Percentiles rank a stretch among this genome's conserved stretches.
Evolutionary conservation across 306 rosid species (phyloP).

Genomic region (Glycine soja): DNA sequence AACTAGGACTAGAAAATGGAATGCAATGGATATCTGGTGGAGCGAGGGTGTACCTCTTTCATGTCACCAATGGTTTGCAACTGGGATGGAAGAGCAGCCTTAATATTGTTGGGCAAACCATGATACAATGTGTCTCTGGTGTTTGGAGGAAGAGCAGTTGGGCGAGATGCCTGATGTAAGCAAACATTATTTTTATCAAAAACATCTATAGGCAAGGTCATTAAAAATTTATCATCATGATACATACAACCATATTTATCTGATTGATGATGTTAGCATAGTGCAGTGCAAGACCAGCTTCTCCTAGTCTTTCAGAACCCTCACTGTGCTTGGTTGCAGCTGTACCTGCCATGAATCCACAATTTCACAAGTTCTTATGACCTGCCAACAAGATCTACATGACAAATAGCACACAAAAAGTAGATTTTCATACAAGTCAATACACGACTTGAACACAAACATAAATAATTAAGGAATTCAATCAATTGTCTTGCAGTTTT

Average conservation of each 20-base stretch:
- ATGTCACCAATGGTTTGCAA: constrained; percentile 59
- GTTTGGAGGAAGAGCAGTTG: constrained; percentile 79
- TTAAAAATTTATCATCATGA: constrained; percentile 31
- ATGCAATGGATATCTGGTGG: neutral
- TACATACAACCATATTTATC: constrained; percentile 73
- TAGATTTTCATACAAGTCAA: constrained; percentile 30
- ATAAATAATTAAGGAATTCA: constrained; percentile 27
- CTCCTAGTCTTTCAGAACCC: constrained; percentile 73
- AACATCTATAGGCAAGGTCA: constrained; percentile 30
- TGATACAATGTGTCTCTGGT: constrained; percentile 80
- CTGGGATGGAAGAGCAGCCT: constrained; percentile 71
- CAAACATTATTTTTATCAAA: constrained; percentile 25
- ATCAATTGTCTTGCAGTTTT: neutral
- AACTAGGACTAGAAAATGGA: constrained; percentile 32
- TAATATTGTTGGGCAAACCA: constrained; percentile 75
- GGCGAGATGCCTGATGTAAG: constrained; percentile 77
- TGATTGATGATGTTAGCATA: constrained; percentile 88
- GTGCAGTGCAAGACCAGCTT: constrained; percentile 92
- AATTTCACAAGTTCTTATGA: constrained; percentile 40
- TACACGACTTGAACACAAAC: constrained; percentile 26
- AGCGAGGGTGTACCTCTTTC: constrained; percentile 65
- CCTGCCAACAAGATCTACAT: constrained; percentile 11
- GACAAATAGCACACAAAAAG: neutral
- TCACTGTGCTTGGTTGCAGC: constrained; percentile 43
- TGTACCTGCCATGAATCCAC: constrained; percentile 55